Evolutionary conservation across 768 basidiomycete genomes (phyloP), one percentile per base, ranked within the genome.

Genomic region (Tulasnella sp.): DNA sequence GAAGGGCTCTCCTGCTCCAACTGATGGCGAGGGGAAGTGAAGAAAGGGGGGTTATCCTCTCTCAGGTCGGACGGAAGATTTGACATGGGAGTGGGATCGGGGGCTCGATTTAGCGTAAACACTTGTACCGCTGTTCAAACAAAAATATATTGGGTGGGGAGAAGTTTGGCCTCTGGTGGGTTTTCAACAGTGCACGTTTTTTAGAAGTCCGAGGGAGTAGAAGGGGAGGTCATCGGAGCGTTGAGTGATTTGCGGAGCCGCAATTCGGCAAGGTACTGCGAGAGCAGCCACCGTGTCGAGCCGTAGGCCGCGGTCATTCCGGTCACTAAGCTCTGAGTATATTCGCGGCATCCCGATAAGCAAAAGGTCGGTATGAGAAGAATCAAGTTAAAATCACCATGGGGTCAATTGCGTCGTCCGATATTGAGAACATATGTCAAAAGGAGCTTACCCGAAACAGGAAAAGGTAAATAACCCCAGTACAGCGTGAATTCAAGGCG

Each of bases 291-390:
- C 48, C 37, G 51, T 20, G 74, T 57, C 55, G 74, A 75, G 46
- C 46, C 46, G 40, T 75, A 75, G 9, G 74, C 74, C 51, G 74
- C 29, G 26, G 48, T 37, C 44, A 57, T 75, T 15, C 74, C 74
- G 55, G 74, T 75, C 51, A 75, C 74, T 75, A 75, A 61, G 23
- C 57, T 37, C 23, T 32, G 42, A 74, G 20, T 61, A 29, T 61
- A 55, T 40, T 46, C 23, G 35, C 40, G 44, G 40, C 23, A 57
- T 20, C 29, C 18, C 55, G 51, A 51, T 75, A 67, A 55, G 48
- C 35, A 40, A 48, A 37, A 23, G 39, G 73, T 46, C 32, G 55
- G 29, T 39, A 57, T 29, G 40, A n/a, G 48, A 42, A 55, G 51
- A 37, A 20, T 26, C 11, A 61, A 61, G 61, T 35, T 29, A 67